phyloP scores from a whole-genome alignment of 2,329 filamentous ascomycete genomes.

The Fusarium verrucosum region DNA sequence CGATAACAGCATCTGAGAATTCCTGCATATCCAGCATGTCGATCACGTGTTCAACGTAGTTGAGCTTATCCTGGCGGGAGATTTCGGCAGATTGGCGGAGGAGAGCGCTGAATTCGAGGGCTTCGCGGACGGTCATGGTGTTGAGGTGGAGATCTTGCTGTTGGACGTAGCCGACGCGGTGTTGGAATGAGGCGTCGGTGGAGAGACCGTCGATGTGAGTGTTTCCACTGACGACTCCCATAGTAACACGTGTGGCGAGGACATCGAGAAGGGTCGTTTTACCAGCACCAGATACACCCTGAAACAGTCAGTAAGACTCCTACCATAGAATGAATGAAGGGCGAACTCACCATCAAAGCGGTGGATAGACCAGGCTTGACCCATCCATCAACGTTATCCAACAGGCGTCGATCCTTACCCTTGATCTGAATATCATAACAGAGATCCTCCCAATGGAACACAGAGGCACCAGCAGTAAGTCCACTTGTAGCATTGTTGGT shows the following conservation, averaged over 20 bases:
- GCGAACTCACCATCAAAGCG: conserved; percentile 50
- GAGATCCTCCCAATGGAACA: conserved; percentile 77
- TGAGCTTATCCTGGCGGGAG: conserved; percentile 46
- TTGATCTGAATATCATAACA: conserved; percentile 73
- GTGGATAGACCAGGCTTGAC: conserved; percentile 80
- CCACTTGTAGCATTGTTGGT: background rate
- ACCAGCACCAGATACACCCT: conserved; percentile 75
- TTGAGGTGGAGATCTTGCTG: conserved; percentile 76
- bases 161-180: conserved; percentile 76
- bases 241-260: conserved; percentile 75
- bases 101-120: conserved; percentile 68
- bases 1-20: conserved; percentile 71
- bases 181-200: conserved; percentile 70
- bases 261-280: conserved; percentile 81
- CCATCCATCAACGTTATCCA: conserved; percentile 79
- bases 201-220: conserved; percentile 74
- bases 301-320: background rate
- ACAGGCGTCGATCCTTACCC: conserved; percentile 67
- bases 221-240: conserved; percentile 76
- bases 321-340: accelerated
- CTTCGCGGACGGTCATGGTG: conserved; percentile 69
- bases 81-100: conserved; percentile 71
- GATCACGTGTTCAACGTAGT: conserved; percentile 46
- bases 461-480: conserved; percentile 41
- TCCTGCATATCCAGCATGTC: conserved; percentile 59